Percentiles rank a stretch among this genome's conserved stretches.
Conservation (phyloP, 78 protist species). For the Dictyostelium capitatum region DNA sequence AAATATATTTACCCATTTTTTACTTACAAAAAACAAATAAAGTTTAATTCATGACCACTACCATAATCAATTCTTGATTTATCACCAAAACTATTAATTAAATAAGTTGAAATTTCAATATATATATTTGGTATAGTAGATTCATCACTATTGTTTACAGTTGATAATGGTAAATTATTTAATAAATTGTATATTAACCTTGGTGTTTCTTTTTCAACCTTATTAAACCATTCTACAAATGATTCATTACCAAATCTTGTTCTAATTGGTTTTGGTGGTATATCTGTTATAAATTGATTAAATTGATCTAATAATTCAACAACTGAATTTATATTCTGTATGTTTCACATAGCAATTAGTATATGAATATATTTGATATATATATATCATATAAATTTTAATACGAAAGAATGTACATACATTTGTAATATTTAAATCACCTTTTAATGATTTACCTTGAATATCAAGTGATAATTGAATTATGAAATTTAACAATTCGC, state of each 20-base stretch:
- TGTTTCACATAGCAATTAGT: neutral
- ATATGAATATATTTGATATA: neutral
- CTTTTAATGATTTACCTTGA: constrained; percentile 50
- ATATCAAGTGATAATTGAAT: constrained; percentile 42
- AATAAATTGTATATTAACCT: neutral
- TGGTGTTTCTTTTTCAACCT: constrained; percentile 25
- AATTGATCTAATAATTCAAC: constrained; percentile 5
- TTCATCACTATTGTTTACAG: neutral
- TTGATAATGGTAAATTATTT: neutral
- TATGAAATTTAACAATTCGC: constrained; percentile 28
- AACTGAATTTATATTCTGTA: constrained; percentile 13
- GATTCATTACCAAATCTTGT: constrained; percentile 82
- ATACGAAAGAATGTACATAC: neutral
- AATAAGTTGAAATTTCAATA: constrained; percentile 35
- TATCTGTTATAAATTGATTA: constrained; percentile 13
- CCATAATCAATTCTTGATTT: constrained; percentile 98
- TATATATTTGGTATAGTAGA: neutral
- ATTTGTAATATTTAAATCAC: neutral
- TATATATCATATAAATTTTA: neutral
- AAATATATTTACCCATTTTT: neutral
- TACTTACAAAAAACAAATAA: constrained; percentile 62
- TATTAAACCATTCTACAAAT: constrained; percentile 71
- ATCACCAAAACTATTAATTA: constrained; percentile 92
- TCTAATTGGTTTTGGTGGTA: constrained; percentile 67
- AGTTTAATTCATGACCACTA: constrained; percentile 97